These are phyloP conservation scores for Lipomyces starkeyi DNA, from an alignment of 805 yeast species.

Conservation along the genomic window DNA sequence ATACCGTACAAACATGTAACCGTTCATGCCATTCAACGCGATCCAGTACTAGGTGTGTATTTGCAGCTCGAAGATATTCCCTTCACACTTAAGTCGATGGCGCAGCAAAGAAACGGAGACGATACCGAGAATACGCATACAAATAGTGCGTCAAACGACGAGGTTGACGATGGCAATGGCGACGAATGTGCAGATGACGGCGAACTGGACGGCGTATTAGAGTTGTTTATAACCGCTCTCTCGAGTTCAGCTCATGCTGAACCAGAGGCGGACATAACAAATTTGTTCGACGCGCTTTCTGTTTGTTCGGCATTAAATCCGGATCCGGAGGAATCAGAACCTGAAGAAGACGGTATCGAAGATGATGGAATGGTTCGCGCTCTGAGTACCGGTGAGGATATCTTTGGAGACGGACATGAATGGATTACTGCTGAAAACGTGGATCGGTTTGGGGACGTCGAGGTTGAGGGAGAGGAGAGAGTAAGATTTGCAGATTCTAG, in stretches of 20 bases:
- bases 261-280: constrained; percentile 11
- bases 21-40: constrained; percentile 31
- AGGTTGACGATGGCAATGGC: neutral
- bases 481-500: constrained; percentile 1
- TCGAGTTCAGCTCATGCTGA: neutral
- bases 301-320: constrained; percentile 13
- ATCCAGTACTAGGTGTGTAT: constrained; percentile 22
- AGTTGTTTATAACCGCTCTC: neutral
- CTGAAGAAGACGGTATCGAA: neutral
- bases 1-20: constrained; percentile 23
- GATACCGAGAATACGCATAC: neutral
- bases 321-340: neutral
- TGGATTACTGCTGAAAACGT: constrained; percentile 38
- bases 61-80: constrained; percentile 29
- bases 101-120: neutral
- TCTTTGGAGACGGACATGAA: constrained; percentile 21
- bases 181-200: neutral
- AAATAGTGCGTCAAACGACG: constrained; percentile 5
- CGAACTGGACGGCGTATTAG: constrained; percentile 7
- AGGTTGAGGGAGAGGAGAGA: constrained; percentile 27
- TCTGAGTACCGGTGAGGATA: constrained; percentile 12
- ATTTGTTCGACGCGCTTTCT: constrained; percentile 23
- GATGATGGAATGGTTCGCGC: constrained; percentile 8
- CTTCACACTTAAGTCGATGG: neutral
- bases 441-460: constrained; percentile 28